Evolutionary conservation across 441 rosid species (phyloP).

Genomic region (Daphne laureola): DNA sequence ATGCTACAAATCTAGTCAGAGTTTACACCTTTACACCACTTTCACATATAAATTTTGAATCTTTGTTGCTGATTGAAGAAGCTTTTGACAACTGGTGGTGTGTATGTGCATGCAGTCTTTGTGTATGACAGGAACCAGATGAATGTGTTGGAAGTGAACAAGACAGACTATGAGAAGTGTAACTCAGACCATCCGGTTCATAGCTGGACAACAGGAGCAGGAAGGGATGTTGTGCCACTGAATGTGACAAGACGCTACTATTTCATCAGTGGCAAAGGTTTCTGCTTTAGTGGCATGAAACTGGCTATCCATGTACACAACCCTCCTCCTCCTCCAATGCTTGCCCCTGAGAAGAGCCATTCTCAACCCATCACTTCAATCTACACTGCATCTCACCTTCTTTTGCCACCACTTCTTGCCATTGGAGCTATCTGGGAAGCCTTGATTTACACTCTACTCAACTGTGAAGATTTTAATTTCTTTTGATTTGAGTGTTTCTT

Average conservation of each 20-base stretch:
- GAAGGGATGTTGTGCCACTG: slow-evolving; percentile 82
- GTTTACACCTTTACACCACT: not conserved
- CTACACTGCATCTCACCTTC: slow-evolving; percentile 23
- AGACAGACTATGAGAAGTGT: slow-evolving; percentile 63
- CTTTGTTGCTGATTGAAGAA: not conserved
- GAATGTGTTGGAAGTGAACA: slow-evolving; percentile 81
- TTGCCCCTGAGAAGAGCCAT: slow-evolving; percentile 35
- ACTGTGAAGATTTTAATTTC: too few relatives aligned
- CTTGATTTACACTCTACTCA: slow-evolving; percentile 36
- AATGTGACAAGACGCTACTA: slow-evolving; percentile 68
- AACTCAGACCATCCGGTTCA: slow-evolving; percentile 56
- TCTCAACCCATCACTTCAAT: slow-evolving; percentile 13
- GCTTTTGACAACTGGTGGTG: not conserved
- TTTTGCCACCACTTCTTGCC: slow-evolving; percentile 39
- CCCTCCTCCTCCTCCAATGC: slow-evolving; percentile 59
- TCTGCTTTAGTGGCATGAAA: slow-evolving; percentile 80
- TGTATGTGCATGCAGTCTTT: slow-evolving; percentile 57
- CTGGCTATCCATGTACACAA: slow-evolving; percentile 50
- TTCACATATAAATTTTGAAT: not conserved
- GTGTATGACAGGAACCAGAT: slow-evolving; percentile 85
- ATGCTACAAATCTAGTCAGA: not conserved
- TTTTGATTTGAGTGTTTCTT: too few relatives aligned
- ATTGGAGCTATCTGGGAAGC: slow-evolving; percentile 46
- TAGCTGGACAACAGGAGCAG: slow-evolving; percentile 79
- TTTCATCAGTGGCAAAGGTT: slow-evolving; percentile 78